Evolutionary conservation across 1,284 basidiomycete genomes (phyloP).

Genomic region (Sporisorium reilianum): DNA sequence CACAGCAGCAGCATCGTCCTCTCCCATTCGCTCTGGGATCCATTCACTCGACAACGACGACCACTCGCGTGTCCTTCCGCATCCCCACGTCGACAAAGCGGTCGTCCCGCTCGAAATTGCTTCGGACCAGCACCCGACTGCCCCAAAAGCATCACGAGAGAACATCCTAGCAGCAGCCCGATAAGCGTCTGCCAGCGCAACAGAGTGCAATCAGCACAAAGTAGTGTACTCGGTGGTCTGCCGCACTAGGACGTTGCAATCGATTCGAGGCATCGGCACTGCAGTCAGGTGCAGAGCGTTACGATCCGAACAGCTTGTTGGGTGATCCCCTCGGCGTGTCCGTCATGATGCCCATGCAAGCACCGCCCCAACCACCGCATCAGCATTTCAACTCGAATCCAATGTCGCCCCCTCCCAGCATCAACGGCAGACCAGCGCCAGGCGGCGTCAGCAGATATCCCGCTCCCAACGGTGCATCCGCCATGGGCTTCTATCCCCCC

Average conservation of each 20-base stretch:
- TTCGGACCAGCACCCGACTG: not conserved
- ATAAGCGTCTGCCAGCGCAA: not conserved
- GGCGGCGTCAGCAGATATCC: constrained; percentile 17
- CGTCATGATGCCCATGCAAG: constrained; percentile 52
- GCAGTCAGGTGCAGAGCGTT: no score
- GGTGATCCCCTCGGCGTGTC: not conserved
- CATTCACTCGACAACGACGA: not conserved
- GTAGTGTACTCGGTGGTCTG: no score
- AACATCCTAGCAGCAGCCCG: not conserved
- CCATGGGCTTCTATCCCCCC: constrained; percentile 34
- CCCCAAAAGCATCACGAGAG: not conserved
- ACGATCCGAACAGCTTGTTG: not conserved
- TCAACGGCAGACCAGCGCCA: constrained; percentile 19
- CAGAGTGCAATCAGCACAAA: not conserved
- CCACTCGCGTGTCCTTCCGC: not conserved
- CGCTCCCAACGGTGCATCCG: constrained; percentile 4
- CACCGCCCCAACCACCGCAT: constrained; percentile 46
- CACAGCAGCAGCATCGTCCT: not conserved
- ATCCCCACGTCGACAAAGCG: not conserved
- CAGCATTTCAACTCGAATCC: constrained; percentile 38
- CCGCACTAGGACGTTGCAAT: no score
- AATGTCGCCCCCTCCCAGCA: constrained; percentile 12
- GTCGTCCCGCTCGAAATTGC: not conserved
- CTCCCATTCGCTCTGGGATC: not conserved
- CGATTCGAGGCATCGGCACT: not conserved